Conservation (phyloP, 2,329 filamentous ascomycete genomes). For the Claviceps sp. region DNA sequence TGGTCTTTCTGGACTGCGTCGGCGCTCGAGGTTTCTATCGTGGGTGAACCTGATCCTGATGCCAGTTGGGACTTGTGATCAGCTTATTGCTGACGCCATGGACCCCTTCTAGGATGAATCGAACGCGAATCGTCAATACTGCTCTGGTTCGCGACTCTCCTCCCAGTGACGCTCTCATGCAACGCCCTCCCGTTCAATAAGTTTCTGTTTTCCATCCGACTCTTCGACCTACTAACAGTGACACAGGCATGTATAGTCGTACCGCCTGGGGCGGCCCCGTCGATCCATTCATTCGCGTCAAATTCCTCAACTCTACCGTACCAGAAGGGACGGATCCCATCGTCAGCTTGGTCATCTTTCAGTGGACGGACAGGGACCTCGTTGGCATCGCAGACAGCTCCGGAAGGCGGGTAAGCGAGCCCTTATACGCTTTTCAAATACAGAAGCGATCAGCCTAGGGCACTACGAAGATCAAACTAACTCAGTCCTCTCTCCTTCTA, state of each 20-base stretch:
- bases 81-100: slow-evolving; percentile 11
- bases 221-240: neutral
- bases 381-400: slow-evolving; percentile 55
- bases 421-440: slow-evolving; percentile 21
- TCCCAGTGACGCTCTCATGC: too few relatives aligned
- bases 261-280: slow-evolving; percentile 76
- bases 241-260: slow-evolving; percentile 80
- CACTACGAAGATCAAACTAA: neutral
- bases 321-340: slow-evolving; percentile 52
- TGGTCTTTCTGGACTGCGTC: slow-evolving; percentile 39
- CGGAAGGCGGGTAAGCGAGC: slow-evolving; percentile 30
- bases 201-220: slow-evolving; percentile 2
- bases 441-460: too few relatives aligned
- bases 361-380: slow-evolving; percentile 75
- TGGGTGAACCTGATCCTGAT: neutral
- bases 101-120: slow-evolving; percentile 50
- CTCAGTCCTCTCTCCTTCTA: neutral
- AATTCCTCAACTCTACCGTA: slow-evolving; percentile 51
- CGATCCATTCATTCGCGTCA: slow-evolving; percentile 79
- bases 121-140: slow-evolving; percentile 67
- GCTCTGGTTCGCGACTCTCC: slow-evolving; percentile 37
- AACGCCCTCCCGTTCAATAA: neutral
- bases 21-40: slow-evolving; percentile 44
- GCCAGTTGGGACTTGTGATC: too few relatives aligned
- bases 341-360: slow-evolving; percentile 79